Evolutionary conservation across 257 asterid genomes (phyloP).

Genomic region (Cordia subcordata): DNA sequence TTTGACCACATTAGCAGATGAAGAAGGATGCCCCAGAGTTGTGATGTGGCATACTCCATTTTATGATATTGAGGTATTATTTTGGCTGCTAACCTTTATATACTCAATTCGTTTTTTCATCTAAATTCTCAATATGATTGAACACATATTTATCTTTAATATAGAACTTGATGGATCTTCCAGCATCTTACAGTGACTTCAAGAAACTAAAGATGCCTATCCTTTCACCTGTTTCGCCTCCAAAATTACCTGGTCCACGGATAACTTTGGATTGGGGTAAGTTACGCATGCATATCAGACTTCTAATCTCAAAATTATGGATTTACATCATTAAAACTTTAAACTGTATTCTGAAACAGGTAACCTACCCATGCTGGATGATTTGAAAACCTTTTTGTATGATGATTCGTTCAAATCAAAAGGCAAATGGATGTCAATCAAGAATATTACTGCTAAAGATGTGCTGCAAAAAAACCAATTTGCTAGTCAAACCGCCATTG

Average conservation of each 20-base stretch:
- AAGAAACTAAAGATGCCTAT: slow-evolving; percentile 47
- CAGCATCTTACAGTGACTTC: slow-evolving; percentile 61
- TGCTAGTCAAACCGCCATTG: slow-evolving; percentile 5
- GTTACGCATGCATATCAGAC: slow-evolving; percentile 2
- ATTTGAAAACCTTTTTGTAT: slow-evolving; percentile 41
- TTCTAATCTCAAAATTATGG: not conserved
- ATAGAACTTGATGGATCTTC: slow-evolving; percentile 58
- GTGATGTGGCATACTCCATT: slow-evolving; percentile 63
- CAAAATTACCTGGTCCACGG: slow-evolving; percentile 33
- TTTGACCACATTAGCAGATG: slow-evolving; percentile 27
- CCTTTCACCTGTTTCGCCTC: slow-evolving; percentile 39
- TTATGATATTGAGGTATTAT: slow-evolving; percentile 53
- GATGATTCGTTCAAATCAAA: slow-evolving; percentile 22
- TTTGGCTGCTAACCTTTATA: not conserved
- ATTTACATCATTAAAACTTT: not conserved
- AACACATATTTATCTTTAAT: slow-evolving; percentile 2
- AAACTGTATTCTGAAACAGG: slow-evolving; percentile 36
- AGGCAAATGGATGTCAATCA: slow-evolving; percentile 40
- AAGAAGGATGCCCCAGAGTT: slow-evolving; percentile 39
- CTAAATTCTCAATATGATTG: not conserved
- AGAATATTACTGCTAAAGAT: slow-evolving; percentile 33
- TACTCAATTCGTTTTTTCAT: not conserved
- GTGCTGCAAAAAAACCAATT: slow-evolving; percentile 39
- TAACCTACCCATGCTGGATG: slow-evolving; percentile 53
- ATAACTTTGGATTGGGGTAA: slow-evolving; percentile 67